Evolutionary conservation across 345 rosid genomes (phyloP).

Genomic region (Kandelia obovata): DNA sequence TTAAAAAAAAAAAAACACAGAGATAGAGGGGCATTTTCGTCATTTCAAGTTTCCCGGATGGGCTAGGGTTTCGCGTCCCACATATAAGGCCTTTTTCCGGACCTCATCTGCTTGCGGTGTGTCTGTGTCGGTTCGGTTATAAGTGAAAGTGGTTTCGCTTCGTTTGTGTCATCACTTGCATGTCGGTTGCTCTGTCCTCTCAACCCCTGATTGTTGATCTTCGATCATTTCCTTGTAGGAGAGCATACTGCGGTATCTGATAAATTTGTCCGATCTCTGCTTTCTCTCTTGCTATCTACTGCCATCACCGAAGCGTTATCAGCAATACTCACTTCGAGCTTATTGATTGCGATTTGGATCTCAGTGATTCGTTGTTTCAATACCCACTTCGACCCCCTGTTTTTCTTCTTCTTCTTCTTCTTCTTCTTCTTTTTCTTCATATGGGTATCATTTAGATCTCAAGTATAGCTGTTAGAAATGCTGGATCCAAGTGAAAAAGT

Average conservation of each 20-base stretch:
- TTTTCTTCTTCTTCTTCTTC: too few relatives aligned
- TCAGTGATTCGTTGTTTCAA: background rate
- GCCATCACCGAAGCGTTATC: background rate
- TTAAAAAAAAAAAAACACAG: background rate
- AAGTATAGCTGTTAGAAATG: conserved; percentile 3
- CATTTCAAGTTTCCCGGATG: background rate
- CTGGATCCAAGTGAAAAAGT: conserved; percentile 31
- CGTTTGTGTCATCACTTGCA: background rate
- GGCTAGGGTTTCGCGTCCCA: conserved; percentile 36
- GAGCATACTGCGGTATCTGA: background rate
- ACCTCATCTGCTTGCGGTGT: conserved; percentile 4
- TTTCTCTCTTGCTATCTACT: background rate
- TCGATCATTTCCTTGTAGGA: too few relatives aligned
- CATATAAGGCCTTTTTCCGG: conserved; percentile 24
- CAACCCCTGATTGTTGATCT: too few relatives aligned
- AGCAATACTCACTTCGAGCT: background rate
- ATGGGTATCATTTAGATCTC: conserved; percentile 24
- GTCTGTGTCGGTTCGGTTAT: conserved; percentile 14
- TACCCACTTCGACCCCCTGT: background rate
- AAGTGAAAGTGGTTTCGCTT: background rate
- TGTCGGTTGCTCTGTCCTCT: background rate
- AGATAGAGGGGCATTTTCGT: conserved; percentile 8
- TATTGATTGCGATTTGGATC: background rate
- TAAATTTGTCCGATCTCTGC: background rate
- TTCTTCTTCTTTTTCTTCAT: background rate